Evolutionary conservation across 768 basidiomycete species (phyloP).

Genomic region (Gloeostereum incarnatum): DNA sequence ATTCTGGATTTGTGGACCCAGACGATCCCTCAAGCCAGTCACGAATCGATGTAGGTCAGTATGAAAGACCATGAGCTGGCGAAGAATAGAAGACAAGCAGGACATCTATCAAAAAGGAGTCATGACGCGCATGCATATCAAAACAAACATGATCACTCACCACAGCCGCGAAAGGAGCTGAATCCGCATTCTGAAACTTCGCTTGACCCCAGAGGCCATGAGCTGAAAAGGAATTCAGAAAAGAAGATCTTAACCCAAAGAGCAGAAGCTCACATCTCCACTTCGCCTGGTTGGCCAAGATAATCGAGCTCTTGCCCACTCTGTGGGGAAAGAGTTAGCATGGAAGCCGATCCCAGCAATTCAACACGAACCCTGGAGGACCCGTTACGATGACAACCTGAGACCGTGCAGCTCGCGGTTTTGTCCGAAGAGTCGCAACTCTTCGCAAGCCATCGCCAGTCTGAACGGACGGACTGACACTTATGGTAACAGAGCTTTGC

Average conservation of each 20-base stretch:
- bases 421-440: conserved; percentile 30
- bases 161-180: conserved; percentile 62
- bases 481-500: conserved; percentile 17
- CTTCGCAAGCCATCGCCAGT: conserved; percentile 35
- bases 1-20: conserved; percentile 65
- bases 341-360: background rate
- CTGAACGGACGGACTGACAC: conserved; percentile 20
- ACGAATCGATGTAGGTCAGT: conserved; percentile 65
- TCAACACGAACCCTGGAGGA: conserved; percentile 43
- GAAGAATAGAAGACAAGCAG: conserved; percentile 61
- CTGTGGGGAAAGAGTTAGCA: conserved; percentile 16
- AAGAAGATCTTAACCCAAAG: background rate
- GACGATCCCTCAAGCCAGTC: conserved; percentile 40
- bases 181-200: conserved; percentile 56
- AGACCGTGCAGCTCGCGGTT: conserved; percentile 35
- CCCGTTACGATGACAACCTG: conserved; percentile 57
- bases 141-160: conserved; percentile 19
- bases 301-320: conserved; percentile 69
- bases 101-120: conserved; percentile 34
- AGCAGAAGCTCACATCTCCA: conserved; percentile 46
- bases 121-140: background rate
- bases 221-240: conserved; percentile 19
- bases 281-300: conserved; percentile 61
- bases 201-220: conserved; percentile 75
- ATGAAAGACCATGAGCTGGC: conserved; percentile 68